phyloP scores from a whole-genome alignment of 1,284 basidiomycete species.

The Trichosporon faecale region DNA sequence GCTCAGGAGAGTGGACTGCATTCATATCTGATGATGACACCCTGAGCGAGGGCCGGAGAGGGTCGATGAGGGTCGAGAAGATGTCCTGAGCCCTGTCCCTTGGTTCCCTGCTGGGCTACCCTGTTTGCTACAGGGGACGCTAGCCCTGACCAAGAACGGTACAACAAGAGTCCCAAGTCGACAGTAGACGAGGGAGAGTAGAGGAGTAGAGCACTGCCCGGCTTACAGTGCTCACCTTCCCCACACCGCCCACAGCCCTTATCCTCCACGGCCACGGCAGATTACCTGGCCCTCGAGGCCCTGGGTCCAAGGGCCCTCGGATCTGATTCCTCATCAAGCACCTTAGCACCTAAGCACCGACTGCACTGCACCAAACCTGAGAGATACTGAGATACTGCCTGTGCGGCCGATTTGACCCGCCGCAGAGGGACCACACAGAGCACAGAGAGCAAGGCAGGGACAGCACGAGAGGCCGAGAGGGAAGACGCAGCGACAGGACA shows the following conservation, averaged over 20 bases:
- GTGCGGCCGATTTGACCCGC: constrained; percentile 5
- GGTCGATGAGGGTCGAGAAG: neutral
- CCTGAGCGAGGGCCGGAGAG: neutral
- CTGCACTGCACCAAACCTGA: neutral
- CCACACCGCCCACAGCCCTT: neutral
- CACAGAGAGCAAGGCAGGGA: neutral
- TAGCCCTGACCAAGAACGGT: neutral
- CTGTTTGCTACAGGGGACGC: neutral
- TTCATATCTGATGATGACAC: neutral
- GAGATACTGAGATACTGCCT: neutral
- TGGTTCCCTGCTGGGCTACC: neutral
- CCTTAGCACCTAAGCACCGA: neutral
- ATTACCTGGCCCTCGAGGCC: neutral
- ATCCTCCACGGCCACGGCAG: neutral
- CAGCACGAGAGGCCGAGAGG: neutral
- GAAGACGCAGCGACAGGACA: neutral
- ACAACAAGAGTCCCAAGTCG: neutral
- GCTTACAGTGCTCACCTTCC: neutral
- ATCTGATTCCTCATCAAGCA: neutral
- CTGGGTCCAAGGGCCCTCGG: neutral
- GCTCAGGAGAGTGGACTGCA: neutral
- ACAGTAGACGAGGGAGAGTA: neutral
- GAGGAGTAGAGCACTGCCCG: neutral
- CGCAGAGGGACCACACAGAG: neutral
- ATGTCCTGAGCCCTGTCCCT: neutral